Base-by-base conservation (phyloP, 2,329 filamentous ascomycete genomes). In the Graphium sp. region DNA sequence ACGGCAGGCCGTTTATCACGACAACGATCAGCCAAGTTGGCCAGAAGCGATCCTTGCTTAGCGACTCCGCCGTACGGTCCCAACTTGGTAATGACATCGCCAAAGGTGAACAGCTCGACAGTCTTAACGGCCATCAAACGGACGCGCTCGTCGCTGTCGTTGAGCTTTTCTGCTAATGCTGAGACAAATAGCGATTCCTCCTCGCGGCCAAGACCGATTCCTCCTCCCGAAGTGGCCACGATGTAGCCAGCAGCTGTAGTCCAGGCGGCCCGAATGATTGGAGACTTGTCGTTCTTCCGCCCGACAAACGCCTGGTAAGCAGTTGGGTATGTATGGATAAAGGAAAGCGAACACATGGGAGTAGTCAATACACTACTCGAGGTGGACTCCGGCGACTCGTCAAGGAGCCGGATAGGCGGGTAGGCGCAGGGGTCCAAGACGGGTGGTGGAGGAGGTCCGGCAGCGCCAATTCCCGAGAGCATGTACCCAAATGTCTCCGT, bases 401-500 rank as follows among this genome's bases (percentile, higher is more conserved):
- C 69, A 14, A 64, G 53, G 20, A 82, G 48, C 35, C 66, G 76
- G 26, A 77, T 58, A 4, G 78, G 76, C n/a, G 87, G 87, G 43
- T 91, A 94, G 18, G 78, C 75, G 14, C 78, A 68, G 9, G 87
- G 81, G 42, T 94, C 83, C 44, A 93, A 63, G 2, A 59, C 51
- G 7, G 77, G 68, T 6, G 71, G 55, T 10, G 78, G 69, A 11
- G 85, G 83, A 31, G 82, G 80, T 1, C 87, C 87, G 35, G 85
- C 83, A 35, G 87, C 81, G 28, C 87, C 87, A 46, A 95, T 91
- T 5, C 87, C 87, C 22, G 87, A 77, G 16, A 91, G 78, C 62
- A 98, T 85, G 45, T 95, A 87, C 30, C 91, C 89, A 22, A 98
- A 70, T 0, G 89, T 93, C 50, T 95, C 83, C 0, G 87, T 92